These are phyloP conservation scores for Lupinus albus DNA, from an alignment of 306 rosid species.

Conservation along the genomic window DNA sequence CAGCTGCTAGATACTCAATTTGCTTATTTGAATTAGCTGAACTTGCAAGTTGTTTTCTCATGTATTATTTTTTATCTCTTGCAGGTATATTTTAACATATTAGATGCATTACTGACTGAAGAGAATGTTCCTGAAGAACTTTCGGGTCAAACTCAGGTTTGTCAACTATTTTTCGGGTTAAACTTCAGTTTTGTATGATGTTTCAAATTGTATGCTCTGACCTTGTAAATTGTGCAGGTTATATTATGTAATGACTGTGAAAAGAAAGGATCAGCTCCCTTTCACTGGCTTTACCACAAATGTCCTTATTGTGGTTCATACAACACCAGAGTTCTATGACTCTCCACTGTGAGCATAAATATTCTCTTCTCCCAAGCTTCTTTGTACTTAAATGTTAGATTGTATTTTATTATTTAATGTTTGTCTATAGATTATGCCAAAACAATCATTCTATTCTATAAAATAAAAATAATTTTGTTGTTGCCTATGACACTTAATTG, in stretches of 20 bases:
- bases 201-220: conserved; percentile 26
- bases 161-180: conserved; percentile 31
- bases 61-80: too few species aligned
- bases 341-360: conserved; percentile 21
- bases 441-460: conserved; percentile 29
- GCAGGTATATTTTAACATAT: conserved; percentile 81
- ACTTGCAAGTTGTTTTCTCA: conserved; percentile 16
- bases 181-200: conserved; percentile 4
- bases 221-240: conserved; percentile 58
- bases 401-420: conserved; percentile 28
- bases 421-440: conserved; percentile 32
- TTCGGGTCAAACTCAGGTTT: conserved; percentile 70
- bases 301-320: conserved; percentile 82
- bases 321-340: conserved; percentile 78
- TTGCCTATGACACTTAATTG: neutral
- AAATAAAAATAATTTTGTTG: conserved; percentile 31
- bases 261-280: conserved; percentile 81
- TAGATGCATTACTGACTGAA: conserved; percentile 79
- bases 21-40: conserved; percentile 32
- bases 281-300: conserved; percentile 89
- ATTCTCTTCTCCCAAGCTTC: conserved; percentile 42
- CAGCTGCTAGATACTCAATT: conserved; percentile 29
- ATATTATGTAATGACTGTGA: conserved; percentile 88
- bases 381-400: conserved; percentile 42
- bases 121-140: conserved; percentile 71